Percentiles rank a stretch among this genome's conserved stretches.
Evolutionary conservation across 495 filamentous ascomycete genomes (phyloP).

Genomic region (Aspergillus mulundensis): DNA sequence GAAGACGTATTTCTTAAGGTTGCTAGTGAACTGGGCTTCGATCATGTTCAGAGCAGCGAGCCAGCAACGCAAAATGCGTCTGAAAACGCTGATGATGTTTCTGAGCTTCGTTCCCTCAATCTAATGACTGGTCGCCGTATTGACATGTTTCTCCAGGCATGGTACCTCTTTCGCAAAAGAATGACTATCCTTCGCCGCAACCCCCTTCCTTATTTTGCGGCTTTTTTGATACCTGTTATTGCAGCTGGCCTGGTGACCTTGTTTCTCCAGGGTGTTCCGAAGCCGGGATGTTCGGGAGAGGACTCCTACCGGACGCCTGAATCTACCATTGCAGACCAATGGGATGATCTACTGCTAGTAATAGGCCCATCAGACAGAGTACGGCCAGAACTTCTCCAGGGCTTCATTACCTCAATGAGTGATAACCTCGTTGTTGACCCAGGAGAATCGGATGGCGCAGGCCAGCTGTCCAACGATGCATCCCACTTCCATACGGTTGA

Average conservation of each 20-base stretch:
- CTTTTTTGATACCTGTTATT: conserved; percentile 68
- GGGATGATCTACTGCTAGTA: conserved; percentile 46
- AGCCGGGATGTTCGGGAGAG: conserved; percentile 54
- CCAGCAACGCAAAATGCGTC: background rate
- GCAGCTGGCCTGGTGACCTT: conserved; percentile 71
- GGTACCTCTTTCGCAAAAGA: conserved; percentile 73
- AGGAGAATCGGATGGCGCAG: too few species aligned
- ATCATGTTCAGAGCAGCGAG: conserved; percentile 17
- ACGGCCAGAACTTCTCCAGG: conserved; percentile 31
- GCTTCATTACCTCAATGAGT: conserved; percentile 30
- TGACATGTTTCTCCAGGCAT: conserved; percentile 59
- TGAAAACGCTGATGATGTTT: conserved; percentile 8
- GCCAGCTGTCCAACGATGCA: background rate
- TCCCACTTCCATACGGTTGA: conserved; percentile 54
- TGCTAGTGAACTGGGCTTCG: conserved; percentile 55
- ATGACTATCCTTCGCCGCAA: conserved; percentile 71
- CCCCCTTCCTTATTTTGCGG: conserved; percentile 66
- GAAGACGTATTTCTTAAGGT: conserved; percentile 84
- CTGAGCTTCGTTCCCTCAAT: conserved; percentile 34
- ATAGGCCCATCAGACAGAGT: conserved; percentile 57
- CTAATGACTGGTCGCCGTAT: conserved; percentile 66
- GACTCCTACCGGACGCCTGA: conserved; percentile 34
- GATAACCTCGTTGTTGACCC: background rate
- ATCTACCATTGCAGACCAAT: conserved; percentile 33
- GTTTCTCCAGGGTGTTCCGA: conserved; percentile 56